Base-by-base conservation (phyloP, 169 alveolate species). In the Toxoplasma gondii region DNA sequence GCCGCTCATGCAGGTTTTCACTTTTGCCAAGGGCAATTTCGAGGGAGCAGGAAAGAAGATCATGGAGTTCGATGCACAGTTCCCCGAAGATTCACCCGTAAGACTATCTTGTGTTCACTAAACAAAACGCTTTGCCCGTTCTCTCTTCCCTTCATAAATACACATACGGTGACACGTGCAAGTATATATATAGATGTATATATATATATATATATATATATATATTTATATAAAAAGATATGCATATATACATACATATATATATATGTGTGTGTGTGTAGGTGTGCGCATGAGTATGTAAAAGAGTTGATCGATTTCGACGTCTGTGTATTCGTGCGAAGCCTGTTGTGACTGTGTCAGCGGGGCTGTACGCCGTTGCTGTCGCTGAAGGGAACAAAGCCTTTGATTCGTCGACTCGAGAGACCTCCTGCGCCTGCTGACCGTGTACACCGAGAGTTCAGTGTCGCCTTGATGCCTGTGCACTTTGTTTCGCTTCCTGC, bases 1-100 rank as follows among this genome's bases (percentile, higher is more conserved):
- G 39, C 86, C 86, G 22, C 43, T 78, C 4, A n/a, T 78, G 39
- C n/a, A 78, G n/a, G 86, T 78, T 31, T 36, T 78, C 39, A 78
- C 86, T 2, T 78, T 78, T n/a, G 86, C 86, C 49, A 78, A 78
- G n/a, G 86, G 86, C 4, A 78, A 78, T 27, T 78, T 36, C 24
- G 86, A 78, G n/a, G 86, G 39, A 19, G 86, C 86, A 7, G 44
- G 86, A 2, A 78, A 78, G 43, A 78, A 78, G 44, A 78, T 78
- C 45, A 41, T 78, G 27, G 49, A 78, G n/a, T 38, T 78, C 49
- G 45, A 78, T n/a, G 86, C 86, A 16, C 49, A 78, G 86, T 78
- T 78, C 49, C 86, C 86, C n/a, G 39, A 41, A 1, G 86, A n/a
- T 4, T 19, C 86, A 2, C 74, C 74, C n/a, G 74, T 64, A 64